phyloP scores from a whole-genome alignment of 768 basidiomycete species.

The Podaxis pistillaris region DNA sequence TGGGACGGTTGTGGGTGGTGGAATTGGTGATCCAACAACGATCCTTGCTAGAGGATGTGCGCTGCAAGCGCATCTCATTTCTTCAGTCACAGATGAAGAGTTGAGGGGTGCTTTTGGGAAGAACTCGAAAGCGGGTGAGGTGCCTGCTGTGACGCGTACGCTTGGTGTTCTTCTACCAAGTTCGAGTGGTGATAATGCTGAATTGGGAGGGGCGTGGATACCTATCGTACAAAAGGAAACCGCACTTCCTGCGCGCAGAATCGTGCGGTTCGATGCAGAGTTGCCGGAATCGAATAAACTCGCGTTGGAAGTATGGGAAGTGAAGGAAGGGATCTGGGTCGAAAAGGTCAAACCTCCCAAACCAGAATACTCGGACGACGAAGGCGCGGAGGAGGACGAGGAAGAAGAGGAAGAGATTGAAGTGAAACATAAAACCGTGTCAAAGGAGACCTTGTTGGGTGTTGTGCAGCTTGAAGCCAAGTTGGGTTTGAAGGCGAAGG shows the following conservation, averaged over 20 bases:
- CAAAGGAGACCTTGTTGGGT: slow-evolving; percentile 53
- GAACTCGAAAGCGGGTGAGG: slow-evolving; percentile 35
- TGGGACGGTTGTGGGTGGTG: slow-evolving; percentile 69
- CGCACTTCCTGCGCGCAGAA: slow-evolving; percentile 63
- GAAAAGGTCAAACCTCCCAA: slow-evolving; percentile 54
- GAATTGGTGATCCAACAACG: slow-evolving; percentile 75
- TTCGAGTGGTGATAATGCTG: slow-evolving; percentile 16
- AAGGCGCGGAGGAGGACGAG: slow-evolving; percentile 50
- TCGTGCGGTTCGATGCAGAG: slow-evolving; percentile 55
- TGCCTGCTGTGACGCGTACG: slow-evolving; percentile 58
- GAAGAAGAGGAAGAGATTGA: slow-evolving; percentile 64
- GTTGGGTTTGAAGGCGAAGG: slow-evolving; percentile 38
- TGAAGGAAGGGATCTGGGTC: slow-evolving; percentile 61
- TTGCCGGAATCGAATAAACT: slow-evolving; percentile 44
- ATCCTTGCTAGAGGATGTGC: slow-evolving; percentile 77
- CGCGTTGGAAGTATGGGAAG: slow-evolving; percentile 78
- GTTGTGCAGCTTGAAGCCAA: slow-evolving; percentile 40
- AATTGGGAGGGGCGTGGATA: slow-evolving; percentile 63
- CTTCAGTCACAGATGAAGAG: slow-evolving; percentile 48
- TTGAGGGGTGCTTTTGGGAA: slow-evolving; percentile 50
- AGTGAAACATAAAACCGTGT: slow-evolving; percentile 58
- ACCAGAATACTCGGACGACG: slow-evolving; percentile 42
- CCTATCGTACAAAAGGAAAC: slow-evolving; percentile 71
- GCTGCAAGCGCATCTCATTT: slow-evolving; percentile 65
- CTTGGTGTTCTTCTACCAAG: slow-evolving; percentile 69